Evolutionary conservation across 176 grass and related monocot species (phyloP), one percentile per base, ranked within the genome.

Genomic region (Aegilops bicornis): DNA sequence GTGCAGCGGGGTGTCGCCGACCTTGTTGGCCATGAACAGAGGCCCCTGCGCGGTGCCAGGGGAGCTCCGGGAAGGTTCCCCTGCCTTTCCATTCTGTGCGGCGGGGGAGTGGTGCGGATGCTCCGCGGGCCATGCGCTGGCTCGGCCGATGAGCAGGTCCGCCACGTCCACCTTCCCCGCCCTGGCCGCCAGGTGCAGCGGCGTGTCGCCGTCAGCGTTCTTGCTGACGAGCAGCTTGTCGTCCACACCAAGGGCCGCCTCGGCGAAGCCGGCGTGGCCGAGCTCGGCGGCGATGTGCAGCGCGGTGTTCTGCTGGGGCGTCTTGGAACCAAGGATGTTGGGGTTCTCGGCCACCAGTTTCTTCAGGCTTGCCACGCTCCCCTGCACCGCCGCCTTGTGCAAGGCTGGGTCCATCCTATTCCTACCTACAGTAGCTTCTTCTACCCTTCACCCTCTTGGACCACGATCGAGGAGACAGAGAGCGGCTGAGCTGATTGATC

Each of bases 121-220:
- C 30, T 69, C 17, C 71, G 7, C 11, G 4, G n/a, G 7, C 73
- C 73, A 52, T 30, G 29, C 43, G 1, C 29, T 3, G 22, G 87
- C 80, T 54, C 22, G 20, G 76, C 0, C 2, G 43, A 84, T 39
- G 23, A 96, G 73, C 19, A 79, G 63, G 7, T 58, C 29, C 0
- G 39, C 86, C 64, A 91, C 80, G 15, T 89, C 68, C 9, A 30
- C 5, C 75, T 67, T 83, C 10, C 95, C 95, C 6, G 39, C 27
- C 69, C 77, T 84, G 19, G 83, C 88, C 16, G 92, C 95, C 8
- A 94, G 33, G 45, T 97, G 95, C 77, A 97, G 77, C 48, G 95
- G 81, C 64, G 95, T 97, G 73, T 97, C 90, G 9, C 80, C 88
- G 33, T 94, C 86, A 5, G 25, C 71, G 63, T 93, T 93, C 65